Conservation (phyloP, 2,329 filamentous ascomycete genomes). For the Aureobasidium sp. region DNA sequence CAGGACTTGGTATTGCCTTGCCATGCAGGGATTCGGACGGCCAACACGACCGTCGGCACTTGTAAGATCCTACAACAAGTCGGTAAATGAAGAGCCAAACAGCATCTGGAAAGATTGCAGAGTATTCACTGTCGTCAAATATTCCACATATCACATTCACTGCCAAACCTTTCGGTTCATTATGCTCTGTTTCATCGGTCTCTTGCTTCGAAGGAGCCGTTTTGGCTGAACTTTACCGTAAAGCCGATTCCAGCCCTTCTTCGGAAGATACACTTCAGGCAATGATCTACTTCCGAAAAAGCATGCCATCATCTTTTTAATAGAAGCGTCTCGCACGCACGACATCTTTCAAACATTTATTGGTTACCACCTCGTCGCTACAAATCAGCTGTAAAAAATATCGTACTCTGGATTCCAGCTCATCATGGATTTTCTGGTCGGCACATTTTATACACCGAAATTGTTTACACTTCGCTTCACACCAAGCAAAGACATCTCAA, state of each 20-base stretch:
- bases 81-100: not conserved
- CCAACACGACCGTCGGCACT: too few species aligned
- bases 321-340: not conserved
- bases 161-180: not conserved
- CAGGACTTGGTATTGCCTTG: too few species aligned
- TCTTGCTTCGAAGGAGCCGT: not conserved
- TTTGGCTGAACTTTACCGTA: not conserved
- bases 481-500: slow-evolving; percentile 11
- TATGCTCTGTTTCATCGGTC: not conserved
- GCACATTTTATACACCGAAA: slow-evolving; percentile 24
- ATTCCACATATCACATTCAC: not conserved
- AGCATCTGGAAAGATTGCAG: too few species aligned
- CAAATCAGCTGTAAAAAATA: too few species aligned
- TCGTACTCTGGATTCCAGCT: too few species aligned
- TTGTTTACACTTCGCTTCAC: slow-evolving; percentile 26
- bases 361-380: too few species aligned
- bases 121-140: too few species aligned
- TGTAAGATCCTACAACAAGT: too few species aligned
- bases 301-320: not conserved
- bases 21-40: too few species aligned
- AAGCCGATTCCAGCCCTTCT: not conserved
- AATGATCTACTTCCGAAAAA: not conserved
- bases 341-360: not conserved
- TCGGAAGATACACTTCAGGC: not conserved
- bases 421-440: slow-evolving; percentile 28